Evolutionary conservation across 192 early-diverging fungal species (phyloP).

Genomic region (Podila epigama): DNA sequence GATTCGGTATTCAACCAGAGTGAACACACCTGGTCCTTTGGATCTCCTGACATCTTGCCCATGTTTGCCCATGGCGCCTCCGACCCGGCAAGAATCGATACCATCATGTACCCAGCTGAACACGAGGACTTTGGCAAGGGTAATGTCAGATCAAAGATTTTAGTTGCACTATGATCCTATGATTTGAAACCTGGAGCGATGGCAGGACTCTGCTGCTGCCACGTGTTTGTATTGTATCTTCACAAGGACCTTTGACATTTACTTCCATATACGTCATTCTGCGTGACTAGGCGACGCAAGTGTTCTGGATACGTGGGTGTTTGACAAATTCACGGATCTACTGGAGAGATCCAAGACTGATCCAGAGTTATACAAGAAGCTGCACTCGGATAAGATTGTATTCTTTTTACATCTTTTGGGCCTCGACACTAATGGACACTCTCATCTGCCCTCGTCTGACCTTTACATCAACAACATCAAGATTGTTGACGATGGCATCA

Average conservation of each 20-base stretch:
- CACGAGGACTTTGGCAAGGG: conserved; percentile 88
- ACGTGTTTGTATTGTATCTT: background rate
- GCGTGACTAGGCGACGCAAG: conserved; percentile 69
- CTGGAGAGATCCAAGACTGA: conserved; percentile 62
- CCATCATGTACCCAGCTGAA: conserved; percentile 89
- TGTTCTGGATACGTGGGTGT: conserved; percentile 91
- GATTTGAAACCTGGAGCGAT: background rate
- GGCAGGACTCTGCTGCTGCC: background rate
- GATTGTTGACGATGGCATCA: conserved; percentile 81
- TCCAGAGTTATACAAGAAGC: conserved; percentile 56
- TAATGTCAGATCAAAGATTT: conserved; percentile 10
- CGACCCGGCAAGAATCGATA: conserved; percentile 80
- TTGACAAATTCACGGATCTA: conserved; percentile 80
- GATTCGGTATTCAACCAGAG: conserved; percentile 96
- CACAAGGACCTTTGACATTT: conserved; percentile 1
- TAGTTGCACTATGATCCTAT: background rate
- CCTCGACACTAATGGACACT: conserved; percentile 95
- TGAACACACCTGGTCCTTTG: conserved; percentile 96
- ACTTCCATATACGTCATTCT: background rate
- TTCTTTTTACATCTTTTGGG: conserved; percentile 97
- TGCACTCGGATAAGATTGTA: conserved; percentile 81
- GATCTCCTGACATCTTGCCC: conserved; percentile 95
- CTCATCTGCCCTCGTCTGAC: conserved; percentile 80
- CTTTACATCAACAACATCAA: conserved; percentile 90
- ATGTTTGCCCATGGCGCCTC: conserved; percentile 96